These are phyloP conservation scores for Nakataea oryzae DNA, from an alignment of 2,329 filamentous ascomycete genomes.

Conservation along the genomic window DNA sequence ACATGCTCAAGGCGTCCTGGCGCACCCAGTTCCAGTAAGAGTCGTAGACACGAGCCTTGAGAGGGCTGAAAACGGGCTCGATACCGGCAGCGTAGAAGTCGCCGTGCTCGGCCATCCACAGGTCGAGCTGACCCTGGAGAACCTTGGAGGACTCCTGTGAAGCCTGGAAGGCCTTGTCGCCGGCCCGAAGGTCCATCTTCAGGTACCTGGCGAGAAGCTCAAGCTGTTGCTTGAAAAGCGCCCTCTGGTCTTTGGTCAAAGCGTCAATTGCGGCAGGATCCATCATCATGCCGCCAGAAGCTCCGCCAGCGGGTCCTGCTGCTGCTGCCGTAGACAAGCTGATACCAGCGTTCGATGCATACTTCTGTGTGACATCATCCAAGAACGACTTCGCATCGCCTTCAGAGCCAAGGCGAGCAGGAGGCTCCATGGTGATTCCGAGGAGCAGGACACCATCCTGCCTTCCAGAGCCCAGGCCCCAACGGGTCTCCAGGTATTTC, in stretches of 20 bases:
- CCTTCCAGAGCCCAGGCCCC: slow-evolving; percentile 76
- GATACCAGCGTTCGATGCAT: slow-evolving; percentile 74
- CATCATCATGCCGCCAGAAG: slow-evolving; percentile 94
- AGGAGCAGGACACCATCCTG: slow-evolving; percentile 87
- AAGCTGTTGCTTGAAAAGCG: slow-evolving; percentile 95
- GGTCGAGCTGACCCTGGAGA: slow-evolving; percentile 83
- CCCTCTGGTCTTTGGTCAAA: slow-evolving; percentile 90
- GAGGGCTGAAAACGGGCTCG: slow-evolving; percentile 81
- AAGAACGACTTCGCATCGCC: slow-evolving; percentile 86
- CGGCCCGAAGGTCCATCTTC: slow-evolving; percentile 93
- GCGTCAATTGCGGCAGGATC: slow-evolving; percentile 95
- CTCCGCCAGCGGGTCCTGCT: slow-evolving; percentile 60
- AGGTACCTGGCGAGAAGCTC: slow-evolving; percentile 92
- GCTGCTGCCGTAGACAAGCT: slow-evolving; percentile 68
- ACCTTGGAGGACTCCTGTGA: slow-evolving; percentile 79
- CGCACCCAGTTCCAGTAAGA: slow-evolving; percentile 99
- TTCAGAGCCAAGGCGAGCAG: slow-evolving; percentile 80
- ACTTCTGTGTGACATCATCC: slow-evolving; percentile 81
- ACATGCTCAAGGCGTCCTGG: slow-evolving; percentile 96
- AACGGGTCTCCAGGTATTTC: slow-evolving; percentile 90
- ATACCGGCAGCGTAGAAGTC: slow-evolving; percentile 95
- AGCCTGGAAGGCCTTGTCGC: slow-evolving; percentile 83
- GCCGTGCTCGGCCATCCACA: slow-evolving; percentile 92
- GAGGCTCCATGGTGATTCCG: slow-evolving; percentile 85
- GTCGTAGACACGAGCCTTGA: slow-evolving; percentile 94